Percentiles rank a stretch among this genome's conserved stretches.
Evolutionary conservation across 805 yeast genomes (phyloP).

Genomic region (Yarrowia yakushimensis): DNA sequence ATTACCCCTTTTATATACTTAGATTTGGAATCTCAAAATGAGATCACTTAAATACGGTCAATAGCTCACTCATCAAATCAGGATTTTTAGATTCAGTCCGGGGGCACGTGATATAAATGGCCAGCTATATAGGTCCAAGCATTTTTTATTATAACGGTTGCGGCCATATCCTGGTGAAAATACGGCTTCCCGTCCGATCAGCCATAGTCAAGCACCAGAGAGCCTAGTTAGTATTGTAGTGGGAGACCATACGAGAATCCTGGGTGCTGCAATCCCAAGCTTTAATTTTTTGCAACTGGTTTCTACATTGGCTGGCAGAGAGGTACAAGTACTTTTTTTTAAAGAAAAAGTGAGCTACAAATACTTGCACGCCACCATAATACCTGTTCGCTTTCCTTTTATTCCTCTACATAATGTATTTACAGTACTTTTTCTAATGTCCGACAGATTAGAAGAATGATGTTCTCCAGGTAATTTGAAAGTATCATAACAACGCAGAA

Average conservation of each 20-base stretch:
- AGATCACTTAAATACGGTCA: background rate
- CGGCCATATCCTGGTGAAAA: constrained; percentile 11
- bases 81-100: background rate
- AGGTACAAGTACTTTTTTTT: no score
- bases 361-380: no score
- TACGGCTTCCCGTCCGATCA: constrained; percentile 12
- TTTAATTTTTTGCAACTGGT: background rate
- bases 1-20: no score
- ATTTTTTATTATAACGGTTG: background rate
- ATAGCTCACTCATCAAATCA: background rate
- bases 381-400: no score
- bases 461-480: no score
- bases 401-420: no score
- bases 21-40: no score
- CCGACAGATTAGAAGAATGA: no score
- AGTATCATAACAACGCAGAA: no score
- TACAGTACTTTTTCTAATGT: no score
- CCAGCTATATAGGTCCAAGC: background rate
- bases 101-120: background rate
- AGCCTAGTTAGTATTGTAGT: constrained; percentile 9
- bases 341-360: no score
- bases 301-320: no score
- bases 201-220: constrained; percentile 12
- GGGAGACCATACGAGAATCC: constrained; percentile 12
- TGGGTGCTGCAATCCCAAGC: constrained; percentile 1